Base-by-base conservation (phyloP, 345 rosid species). In the Luvunga scandens region DNA sequence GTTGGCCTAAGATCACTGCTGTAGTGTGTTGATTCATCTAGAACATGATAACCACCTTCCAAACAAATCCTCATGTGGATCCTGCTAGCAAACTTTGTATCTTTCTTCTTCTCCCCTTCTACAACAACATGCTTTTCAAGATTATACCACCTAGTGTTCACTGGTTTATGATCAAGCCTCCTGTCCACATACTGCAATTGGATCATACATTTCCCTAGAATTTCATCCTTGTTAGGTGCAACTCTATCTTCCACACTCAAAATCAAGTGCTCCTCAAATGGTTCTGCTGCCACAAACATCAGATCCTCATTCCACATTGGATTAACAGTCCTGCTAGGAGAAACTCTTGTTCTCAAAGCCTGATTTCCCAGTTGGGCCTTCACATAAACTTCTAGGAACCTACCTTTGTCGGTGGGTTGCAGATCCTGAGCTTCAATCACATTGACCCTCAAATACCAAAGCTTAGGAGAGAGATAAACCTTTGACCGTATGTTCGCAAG, bases 281-380 rank as follows among this genome's bases (percentile, higher is more conserved):
- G 95, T 80, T 94, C 98, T 0, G 98, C 90, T 4, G 92, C 98
- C 7, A 94, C 98, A 85, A 94, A 94, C 97, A 94, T 93, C 81
- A 94, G 83, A 86, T 94, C 98, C 81, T 94, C 98, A 50, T 94
- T 93, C 98, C 98, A 94, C 97, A 93, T 73, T 0, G 98, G 97
- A 75, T 93, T 90, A 64, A 90, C 79, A 70, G 85, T 86, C 87
- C 91, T 90, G 84, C 83, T 87, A 5, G 75, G 88, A 39, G 94
- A 91, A 65, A 88, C 78, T 77, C 91, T 84, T 18, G 98, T 93
- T 82, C 89, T 85, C 79, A 86, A 59, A 42, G 83, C 83, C 83
- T 90, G 97, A 80, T 86, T 82, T 36, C 98, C 98, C 75, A 94
- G 75, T 0, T 38, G 53, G 59, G 92, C 98, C 79, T 80, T 94